Percentiles rank a stretch among this genome's conserved stretches.
These are phyloP conservation scores for Geoglossum cookeanum DNA, from an alignment of 2,329 filamentous ascomycete species.

Conservation along the genomic window DNA sequence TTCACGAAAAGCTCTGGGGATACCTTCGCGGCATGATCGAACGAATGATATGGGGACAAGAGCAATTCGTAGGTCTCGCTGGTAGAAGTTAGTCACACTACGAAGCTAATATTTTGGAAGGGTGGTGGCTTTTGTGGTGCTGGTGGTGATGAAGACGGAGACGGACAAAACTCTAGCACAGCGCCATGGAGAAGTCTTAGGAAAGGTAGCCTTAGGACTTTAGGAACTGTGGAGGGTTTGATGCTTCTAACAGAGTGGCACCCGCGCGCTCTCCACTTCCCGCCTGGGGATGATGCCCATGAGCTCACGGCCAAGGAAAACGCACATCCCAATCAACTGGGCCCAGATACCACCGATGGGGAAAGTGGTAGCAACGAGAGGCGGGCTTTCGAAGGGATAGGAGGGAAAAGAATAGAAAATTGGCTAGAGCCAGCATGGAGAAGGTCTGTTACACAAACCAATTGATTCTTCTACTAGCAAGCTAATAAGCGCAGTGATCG, in stretches of 20 bases:
- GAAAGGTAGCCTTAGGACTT: conserved; percentile 64
- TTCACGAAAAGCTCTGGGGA: conserved; percentile 89
- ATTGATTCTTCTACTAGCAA: background rate
- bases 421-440: conserved; percentile 95
- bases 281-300: conserved; percentile 47
- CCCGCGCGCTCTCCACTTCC: conserved; percentile 83
- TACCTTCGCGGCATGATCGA: conserved; percentile 92
- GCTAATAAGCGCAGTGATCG: conserved; percentile 37
- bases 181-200: conserved; percentile 48
- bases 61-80: conserved; percentile 50
- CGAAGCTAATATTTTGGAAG: background rate
- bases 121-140: conserved; percentile 1
- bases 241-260: conserved; percentile 96
- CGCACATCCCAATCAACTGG: background rate
- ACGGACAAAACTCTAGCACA: conserved; percentile 1
- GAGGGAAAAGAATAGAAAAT: conserved; percentile 72
- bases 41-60: conserved; percentile 84
- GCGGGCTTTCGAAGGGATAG: conserved; percentile 35
- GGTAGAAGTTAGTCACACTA: too few species aligned
- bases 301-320: conserved; percentile 39
- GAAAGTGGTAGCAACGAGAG: background rate
- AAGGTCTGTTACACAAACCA: conserved; percentile 23
- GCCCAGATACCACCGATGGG: background rate
- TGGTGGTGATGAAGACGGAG: background rate
- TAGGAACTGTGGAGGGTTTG: conserved; percentile 86